Percentiles rank a stretch among this genome's conserved stretches.
Conservation (phyloP, 208 protist species). For the Trypanosoma scelopori region DNA sequence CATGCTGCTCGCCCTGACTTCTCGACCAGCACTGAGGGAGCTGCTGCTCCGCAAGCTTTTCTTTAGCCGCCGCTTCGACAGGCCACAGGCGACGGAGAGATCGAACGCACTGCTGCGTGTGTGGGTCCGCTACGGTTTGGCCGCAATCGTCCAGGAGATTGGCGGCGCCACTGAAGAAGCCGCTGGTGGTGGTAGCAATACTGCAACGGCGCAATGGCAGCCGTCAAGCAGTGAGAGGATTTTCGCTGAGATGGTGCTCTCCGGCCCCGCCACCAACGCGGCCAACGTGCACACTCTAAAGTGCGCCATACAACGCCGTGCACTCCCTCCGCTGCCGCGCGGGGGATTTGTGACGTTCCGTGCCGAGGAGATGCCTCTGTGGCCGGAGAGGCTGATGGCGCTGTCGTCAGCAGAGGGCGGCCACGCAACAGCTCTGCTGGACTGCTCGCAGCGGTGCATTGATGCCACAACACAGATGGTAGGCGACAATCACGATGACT, state of each 20-base stretch:
- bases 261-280: conserved; percentile 12
- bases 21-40: background rate
- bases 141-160: conserved; percentile 8
- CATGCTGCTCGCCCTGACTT: background rate
- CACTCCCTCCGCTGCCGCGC: conserved; percentile 24
- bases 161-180: background rate
- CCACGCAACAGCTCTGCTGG: conserved; percentile 49
- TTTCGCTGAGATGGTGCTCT: conserved; percentile 13
- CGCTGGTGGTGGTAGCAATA: too few relatives aligned
- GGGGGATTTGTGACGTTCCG: conserved; percentile 37
- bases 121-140: conserved; percentile 22
- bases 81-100: background rate
- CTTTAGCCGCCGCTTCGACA: conserved; percentile 6
- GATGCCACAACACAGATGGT: conserved; percentile 43
- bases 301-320: conserved; percentile 23
- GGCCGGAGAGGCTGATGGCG: conserved; percentile 32
- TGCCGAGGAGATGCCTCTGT: conserved; percentile 27
- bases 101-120: conserved; percentile 16
- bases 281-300: conserved; percentile 5
- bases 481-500: conserved; percentile 22
- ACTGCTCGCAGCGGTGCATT: conserved; percentile 46
- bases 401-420: conserved; percentile 13
- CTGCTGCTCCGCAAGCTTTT: conserved; percentile 20
- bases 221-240: background rate
- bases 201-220: background rate